These are phyloP conservation scores for Dothistroma pini DNA, from an alignment of 2,329 filamentous ascomycete genomes.

Conservation along the genomic window DNA sequence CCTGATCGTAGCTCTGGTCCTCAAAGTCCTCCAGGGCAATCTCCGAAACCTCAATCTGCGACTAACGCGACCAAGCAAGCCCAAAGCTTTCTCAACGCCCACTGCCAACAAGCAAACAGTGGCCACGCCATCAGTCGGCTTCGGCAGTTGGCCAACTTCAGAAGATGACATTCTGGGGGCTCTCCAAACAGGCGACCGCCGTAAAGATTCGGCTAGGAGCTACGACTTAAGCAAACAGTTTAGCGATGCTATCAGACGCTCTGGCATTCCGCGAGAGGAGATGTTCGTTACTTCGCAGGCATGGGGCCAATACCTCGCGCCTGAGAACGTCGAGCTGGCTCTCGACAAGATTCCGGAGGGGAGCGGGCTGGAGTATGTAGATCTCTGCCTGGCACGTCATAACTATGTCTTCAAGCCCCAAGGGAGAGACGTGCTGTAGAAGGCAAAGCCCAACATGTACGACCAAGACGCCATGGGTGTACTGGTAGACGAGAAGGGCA, in stretches of 20 bases:
- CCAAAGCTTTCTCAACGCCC: conserved; percentile 23
- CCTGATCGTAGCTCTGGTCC: background rate
- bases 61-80: too few species aligned
- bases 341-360: conserved; percentile 39
- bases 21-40: background rate
- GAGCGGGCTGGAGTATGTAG: conserved; percentile 41
- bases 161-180: conserved; percentile 24
- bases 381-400: conserved; percentile 45
- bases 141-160: conserved; percentile 28
- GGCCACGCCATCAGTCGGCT: conserved; percentile 27
- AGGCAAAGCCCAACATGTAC: conserved; percentile 11
- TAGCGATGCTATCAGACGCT: conserved; percentile 25
- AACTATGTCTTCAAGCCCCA: conserved; percentile 26
- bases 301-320: conserved; percentile 25
- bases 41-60: background rate
- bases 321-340: conserved; percentile 26
- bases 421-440: conserved; percentile 19
- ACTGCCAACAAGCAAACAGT: conserved; percentile 24
- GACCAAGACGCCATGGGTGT: conserved; percentile 15
- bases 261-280: conserved; percentile 25
- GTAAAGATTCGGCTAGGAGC: conserved; percentile 30
- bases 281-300: conserved; percentile 20
- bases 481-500: conserved; percentile 36
- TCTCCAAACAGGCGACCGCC: conserved; percentile 28
- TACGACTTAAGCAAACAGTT: conserved; percentile 25